Evolutionary conservation across 2,329 filamentous ascomycete genomes (phyloP).

Genomic region (Zymoseptoria ardabiliae): DNA sequence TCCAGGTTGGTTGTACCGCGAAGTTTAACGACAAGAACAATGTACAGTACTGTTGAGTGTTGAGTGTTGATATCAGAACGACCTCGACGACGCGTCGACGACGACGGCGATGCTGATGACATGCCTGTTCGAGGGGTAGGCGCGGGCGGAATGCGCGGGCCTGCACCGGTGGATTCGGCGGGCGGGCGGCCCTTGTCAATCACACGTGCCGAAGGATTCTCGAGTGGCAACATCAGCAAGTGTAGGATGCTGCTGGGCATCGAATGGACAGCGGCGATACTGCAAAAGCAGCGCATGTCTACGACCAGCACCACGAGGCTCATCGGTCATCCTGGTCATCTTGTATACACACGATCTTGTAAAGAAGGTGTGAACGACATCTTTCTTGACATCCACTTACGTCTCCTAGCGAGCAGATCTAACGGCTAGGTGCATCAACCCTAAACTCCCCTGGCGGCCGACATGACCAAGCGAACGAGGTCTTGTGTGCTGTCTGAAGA

Average conservation of each 20-base stretch:
- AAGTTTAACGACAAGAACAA: not conserved
- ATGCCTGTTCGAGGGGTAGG: not conserved
- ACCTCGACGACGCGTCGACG: not conserved
- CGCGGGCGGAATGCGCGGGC: not conserved
- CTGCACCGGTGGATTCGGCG: not conserved
- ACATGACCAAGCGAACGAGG: not conserved
- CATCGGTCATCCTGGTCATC: too few species aligned
- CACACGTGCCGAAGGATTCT: not conserved
- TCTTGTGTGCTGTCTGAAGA: not conserved
- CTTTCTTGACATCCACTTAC: not conserved
- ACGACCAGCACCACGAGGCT: too few species aligned
- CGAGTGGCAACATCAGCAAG: not conserved
- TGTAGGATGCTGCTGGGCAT: not conserved
- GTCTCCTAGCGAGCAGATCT: not conserved
- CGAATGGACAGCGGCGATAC: not conserved
- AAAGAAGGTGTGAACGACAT: not conserved
- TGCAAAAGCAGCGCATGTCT: not conserved
- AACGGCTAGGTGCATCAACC: not conserved
- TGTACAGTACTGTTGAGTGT: too few species aligned
- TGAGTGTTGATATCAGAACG: too few species aligned
- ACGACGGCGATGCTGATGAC: not conserved
- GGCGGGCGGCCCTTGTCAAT: not conserved
- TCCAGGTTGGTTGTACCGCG: not conserved
- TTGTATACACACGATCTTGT: not conserved
- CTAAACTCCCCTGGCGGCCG: not conserved